Evolutionary conservation across 1,284 basidiomycete species (phyloP).

Genomic region (Takashimella koratensis): DNA sequence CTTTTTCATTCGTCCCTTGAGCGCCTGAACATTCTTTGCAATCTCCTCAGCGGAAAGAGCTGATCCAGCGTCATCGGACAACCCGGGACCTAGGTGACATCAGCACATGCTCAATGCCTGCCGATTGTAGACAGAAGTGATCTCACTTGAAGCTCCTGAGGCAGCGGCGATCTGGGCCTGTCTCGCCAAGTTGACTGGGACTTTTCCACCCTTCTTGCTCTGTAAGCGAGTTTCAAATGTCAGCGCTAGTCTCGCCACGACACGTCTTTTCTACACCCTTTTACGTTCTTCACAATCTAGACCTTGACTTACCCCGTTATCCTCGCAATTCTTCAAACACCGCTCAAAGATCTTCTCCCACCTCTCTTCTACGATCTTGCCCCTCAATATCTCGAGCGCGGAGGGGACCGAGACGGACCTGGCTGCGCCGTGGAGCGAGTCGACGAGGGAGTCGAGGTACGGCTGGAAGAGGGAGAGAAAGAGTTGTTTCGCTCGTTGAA

Average conservation of each 20-base stretch:
- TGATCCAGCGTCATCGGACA: constrained; percentile 19
- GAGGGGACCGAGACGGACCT: constrained; percentile 32
- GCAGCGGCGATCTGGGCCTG: constrained; percentile 29
- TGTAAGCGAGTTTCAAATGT: too few relatives aligned
- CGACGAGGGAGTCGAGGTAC: constrained; percentile 72
- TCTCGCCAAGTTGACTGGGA: constrained; percentile 3
- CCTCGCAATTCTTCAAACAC: constrained; percentile 38
- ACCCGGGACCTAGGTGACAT: constrained; percentile 47
- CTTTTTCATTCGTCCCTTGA: constrained; percentile 68
- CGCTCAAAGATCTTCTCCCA: constrained; percentile 46
- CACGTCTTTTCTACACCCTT: too few relatives aligned
- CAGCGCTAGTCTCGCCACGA: too few relatives aligned
- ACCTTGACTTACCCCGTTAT: constrained; percentile 11
- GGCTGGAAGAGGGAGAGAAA: constrained; percentile 83
- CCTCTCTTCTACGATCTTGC: constrained; percentile 34
- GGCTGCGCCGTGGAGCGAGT: constrained; percentile 62
- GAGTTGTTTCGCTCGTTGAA: constrained; percentile 70
- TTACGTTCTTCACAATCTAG: too few relatives aligned
- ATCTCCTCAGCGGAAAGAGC: constrained; percentile 69
- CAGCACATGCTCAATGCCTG: constrained; percentile 49
- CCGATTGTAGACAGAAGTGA: neutral
- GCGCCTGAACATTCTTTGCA: constrained; percentile 82
- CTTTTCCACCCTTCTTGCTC: neutral
- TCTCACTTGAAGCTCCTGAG: constrained; percentile 25
- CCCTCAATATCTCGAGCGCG: constrained; percentile 27